Percentiles rank a stretch among this genome's conserved stretches.
These are phyloP conservation scores for Favolaschia claudopus DNA, from an alignment of 768 basidiomycete genomes.

Conservation along the genomic window DNA sequence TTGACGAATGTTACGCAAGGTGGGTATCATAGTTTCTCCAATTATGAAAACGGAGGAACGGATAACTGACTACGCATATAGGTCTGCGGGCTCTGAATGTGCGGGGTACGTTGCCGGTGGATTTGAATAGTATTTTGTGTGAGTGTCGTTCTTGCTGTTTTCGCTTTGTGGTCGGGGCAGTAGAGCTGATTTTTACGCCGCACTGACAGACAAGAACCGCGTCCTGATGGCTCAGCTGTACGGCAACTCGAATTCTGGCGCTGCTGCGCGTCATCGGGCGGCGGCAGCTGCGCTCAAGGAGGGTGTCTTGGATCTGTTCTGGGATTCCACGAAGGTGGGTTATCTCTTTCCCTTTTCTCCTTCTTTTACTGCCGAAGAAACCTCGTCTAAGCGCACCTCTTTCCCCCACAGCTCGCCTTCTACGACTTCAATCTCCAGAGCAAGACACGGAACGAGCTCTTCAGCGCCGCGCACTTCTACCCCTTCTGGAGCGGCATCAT, in stretches of 20 bases:
- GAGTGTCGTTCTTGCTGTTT: slow-evolving; percentile 38
- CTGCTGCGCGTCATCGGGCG: slow-evolving; percentile 57
- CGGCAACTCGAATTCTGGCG: slow-evolving; percentile 48
- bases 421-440: slow-evolving; percentile 88
- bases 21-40: too few species aligned
- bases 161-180: not conserved
- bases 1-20: slow-evolving; percentile 42
- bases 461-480: slow-evolving; percentile 81
- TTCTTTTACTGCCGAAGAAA: not conserved
- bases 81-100: slow-evolving; percentile 78
- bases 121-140: slow-evolving; percentile 89
- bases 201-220: slow-evolving; percentile 71
- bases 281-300: slow-evolving; percentile 65
- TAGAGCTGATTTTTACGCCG: not conserved
- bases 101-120: slow-evolving; percentile 71
- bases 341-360: not conserved
- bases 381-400: too few species aligned
- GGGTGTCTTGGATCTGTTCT: slow-evolving; percentile 86
- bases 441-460: slow-evolving; percentile 68
- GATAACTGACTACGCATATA: slow-evolving; percentile 51
- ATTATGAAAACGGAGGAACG: too few species aligned
- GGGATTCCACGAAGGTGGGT: slow-evolving; percentile 73
- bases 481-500: slow-evolving; percentile 89
- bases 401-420: slow-evolving; percentile 64
- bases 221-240: slow-evolving; percentile 69